These are phyloP conservation scores for Mucor racemosus DNA, from an alignment of 371 early-diverging fungal species.

Conservation along the genomic window DNA sequence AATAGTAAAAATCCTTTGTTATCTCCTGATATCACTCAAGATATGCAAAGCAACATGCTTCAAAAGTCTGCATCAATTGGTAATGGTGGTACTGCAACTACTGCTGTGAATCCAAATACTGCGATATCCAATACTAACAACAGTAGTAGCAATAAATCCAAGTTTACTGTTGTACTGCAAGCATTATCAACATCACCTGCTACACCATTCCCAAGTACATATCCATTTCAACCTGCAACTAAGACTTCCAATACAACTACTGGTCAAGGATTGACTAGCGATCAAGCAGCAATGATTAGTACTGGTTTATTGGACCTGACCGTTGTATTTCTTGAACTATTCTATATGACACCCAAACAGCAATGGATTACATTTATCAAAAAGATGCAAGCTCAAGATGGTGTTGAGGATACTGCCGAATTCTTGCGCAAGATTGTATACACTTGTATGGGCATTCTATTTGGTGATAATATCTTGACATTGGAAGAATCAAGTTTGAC, in stretches of 20 bases:
- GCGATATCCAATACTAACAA: background rate
- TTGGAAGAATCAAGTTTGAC: conserved; percentile 34
- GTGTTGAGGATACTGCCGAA: conserved; percentile 52
- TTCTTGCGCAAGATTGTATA: conserved; percentile 60
- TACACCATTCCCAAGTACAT: conserved; percentile 45
- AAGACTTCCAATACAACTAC: conserved; percentile 14
- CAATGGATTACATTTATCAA: conserved; percentile 48
- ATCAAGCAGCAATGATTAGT: conserved; percentile 44
- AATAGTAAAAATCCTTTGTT: conserved; percentile 5
- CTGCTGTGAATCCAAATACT: background rate
- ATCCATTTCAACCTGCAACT: conserved; percentile 41
- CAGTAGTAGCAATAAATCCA: conserved; percentile 2
- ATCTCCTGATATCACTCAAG: conserved; percentile 8
- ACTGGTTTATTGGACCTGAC: conserved; percentile 57
- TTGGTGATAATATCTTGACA: conserved; percentile 44
- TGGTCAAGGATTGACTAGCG: conserved; percentile 14
- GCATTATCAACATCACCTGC: conserved; percentile 49
- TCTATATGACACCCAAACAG: conserved; percentile 49
- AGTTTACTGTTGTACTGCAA: conserved; percentile 36
- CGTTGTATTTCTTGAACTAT: conserved; percentile 51
- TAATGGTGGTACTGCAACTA: background rate
- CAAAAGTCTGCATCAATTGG: background rate
- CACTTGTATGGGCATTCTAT: conserved; percentile 53
- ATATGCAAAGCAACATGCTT: background rate
- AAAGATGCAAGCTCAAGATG: conserved; percentile 43